Conservation (phyloP, 1,139 yeast species). For the Yueomyces sp. region DNA sequence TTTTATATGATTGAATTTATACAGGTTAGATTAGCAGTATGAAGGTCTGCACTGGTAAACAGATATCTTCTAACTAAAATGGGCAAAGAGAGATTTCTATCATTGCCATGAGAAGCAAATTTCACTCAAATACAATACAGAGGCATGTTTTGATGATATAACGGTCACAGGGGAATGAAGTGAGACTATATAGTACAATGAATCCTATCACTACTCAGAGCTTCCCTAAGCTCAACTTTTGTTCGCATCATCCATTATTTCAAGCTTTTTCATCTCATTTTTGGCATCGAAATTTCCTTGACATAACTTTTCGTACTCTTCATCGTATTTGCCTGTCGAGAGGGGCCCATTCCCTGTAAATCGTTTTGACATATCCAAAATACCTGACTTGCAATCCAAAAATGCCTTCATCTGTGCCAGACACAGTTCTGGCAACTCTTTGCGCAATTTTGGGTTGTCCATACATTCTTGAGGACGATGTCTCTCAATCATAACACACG, state of each 20-base stretch:
- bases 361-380: constrained; percentile 81
- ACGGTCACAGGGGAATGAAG: no score
- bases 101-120: no score
- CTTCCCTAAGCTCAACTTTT: constrained; percentile 6
- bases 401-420: constrained; percentile 74
- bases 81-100: no score
- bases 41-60: no score
- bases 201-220: no score
- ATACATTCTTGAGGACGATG: constrained; percentile 84
- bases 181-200: no score
- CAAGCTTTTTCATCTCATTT: constrained; percentile 64
- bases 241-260: constrained; percentile 19
- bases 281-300: constrained; percentile 69
- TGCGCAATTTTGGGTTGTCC: constrained; percentile 63
- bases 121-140: no score
- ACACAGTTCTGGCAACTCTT: constrained; percentile 78
- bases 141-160: no score
- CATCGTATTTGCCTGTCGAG: constrained; percentile 86
- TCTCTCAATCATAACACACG: constrained; percentile 85
- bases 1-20: no score
- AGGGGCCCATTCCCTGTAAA: constrained; percentile 90
- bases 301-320: constrained; percentile 66
- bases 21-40: no score
- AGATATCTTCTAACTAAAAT: no score
- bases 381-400: constrained; percentile 77